Evolutionary conservation across 2,329 filamentous ascomycete genomes (phyloP), one percentile per base, ranked within the genome.

Genomic region (Cladobotryum mycophilum): DNA sequence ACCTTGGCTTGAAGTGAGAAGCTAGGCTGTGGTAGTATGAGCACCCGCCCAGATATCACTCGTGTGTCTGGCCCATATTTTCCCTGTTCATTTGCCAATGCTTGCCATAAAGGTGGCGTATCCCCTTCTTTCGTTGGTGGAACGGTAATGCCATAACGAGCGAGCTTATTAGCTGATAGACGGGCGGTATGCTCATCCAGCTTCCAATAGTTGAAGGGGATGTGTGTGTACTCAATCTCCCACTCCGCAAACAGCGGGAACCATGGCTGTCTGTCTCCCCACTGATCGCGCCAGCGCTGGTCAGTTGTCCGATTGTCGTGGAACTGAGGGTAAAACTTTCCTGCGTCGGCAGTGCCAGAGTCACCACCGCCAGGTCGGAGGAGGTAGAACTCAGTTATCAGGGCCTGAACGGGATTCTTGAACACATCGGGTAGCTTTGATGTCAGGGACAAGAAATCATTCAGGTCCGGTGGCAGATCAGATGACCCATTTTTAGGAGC

Each of bases 221-320:
- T 57, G 52, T 75, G 69, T 5, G 58, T 64, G 51, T 75, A 76
- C 45, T 69, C 63, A 1, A 57, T 65, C 48, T 74, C 70, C 72
- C 72, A 76, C 55, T 76, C 73, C 0, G 67, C 46, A 22, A 65
- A 76, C 1, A 75, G 60, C 0, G 72, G 71, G 18, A 66, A 66
- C 64, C 65, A 74, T 0, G 70, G 64, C 49, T 75, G 70, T 0
- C 53, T 56, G 25, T 62, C 47, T 2, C 50, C 56, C 69, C 68
- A 71, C 2, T 48, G 56, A 48, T 69, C 67, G 3, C 67, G 53
- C 60, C 56, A 53, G 41, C 41, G 38, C 18, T 46, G 36, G 13
- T 49, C 47, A 7, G 33, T 13, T 3, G 48, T 45, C 13, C 30
- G 6, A 1, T 14, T 42, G 38, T 55, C 54, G 43, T 55, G 54